phyloP scores from a whole-genome alignment of 1,139 yeast species.

The Kurtzmaniella quercitrusa region DNA sequence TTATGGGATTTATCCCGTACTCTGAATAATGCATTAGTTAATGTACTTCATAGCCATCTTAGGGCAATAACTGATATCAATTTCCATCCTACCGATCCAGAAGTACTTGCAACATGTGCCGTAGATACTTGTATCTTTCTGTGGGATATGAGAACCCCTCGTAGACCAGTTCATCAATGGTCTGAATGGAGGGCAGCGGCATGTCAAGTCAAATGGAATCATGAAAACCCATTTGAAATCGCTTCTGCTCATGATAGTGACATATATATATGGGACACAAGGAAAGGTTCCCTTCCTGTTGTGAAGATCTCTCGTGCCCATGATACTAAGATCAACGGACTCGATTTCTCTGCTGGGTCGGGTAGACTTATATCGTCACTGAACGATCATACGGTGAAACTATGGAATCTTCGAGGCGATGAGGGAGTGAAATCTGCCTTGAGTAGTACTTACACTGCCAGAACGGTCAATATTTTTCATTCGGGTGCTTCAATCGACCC shows the following conservation, averaged over 20 bases:
- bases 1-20: constrained; percentile 87
- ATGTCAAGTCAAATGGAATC: constrained; percentile 92
- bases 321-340: constrained; percentile 77
- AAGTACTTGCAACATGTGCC: constrained; percentile 87
- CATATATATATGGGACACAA: constrained; percentile 80
- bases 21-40: constrained; percentile 74
- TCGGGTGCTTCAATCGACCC: constrained; percentile 29
- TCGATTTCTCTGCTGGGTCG: constrained; percentile 68
- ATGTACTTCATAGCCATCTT: constrained; percentile 82
- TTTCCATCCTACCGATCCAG: constrained; percentile 85
- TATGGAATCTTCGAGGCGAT: constrained; percentile 63
- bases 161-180: constrained; percentile 67
- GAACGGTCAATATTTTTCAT: constrained; percentile 22
- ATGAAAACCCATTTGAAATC: constrained; percentile 64
- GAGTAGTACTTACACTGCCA: constrained; percentile 6
- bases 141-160: constrained; percentile 87
- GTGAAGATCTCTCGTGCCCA: constrained; percentile 66
- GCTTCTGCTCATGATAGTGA: constrained; percentile 85
- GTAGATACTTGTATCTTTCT: constrained; percentile 82
- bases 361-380: constrained; percentile 73
- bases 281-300: constrained; percentile 78
- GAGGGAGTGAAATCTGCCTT: background rate
- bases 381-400: constrained; percentile 80
- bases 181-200: constrained; percentile 97
- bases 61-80: constrained; percentile 95